Evolutionary conservation across 495 filamentous ascomycete species (phyloP).

Genomic region (Pyrenula aspistea): DNA sequence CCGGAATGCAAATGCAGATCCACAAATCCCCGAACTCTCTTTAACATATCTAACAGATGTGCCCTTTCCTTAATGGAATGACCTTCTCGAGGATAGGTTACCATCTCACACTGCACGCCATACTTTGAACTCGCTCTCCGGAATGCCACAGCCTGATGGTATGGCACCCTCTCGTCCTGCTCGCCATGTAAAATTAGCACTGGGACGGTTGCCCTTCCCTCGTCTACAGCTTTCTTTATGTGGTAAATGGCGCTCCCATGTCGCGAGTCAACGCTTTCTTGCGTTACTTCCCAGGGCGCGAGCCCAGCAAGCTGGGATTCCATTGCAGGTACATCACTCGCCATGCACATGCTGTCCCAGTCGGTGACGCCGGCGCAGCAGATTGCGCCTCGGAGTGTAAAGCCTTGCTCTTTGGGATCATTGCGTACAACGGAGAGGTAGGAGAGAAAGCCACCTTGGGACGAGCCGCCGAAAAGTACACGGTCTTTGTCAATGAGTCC

Average conservation of each 20-base stretch:
- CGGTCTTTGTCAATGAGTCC: constrained; percentile 8
- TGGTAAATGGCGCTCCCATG: neutral
- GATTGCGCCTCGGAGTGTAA: constrained; percentile 6
- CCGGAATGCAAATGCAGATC: constrained; percentile 2
- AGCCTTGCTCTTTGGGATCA: constrained; percentile 1
- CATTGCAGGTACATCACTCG: constrained; percentile 5
- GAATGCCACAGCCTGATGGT: constrained; percentile 3
- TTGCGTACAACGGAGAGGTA: constrained; percentile 2
- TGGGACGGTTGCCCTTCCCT: constrained; percentile 1
- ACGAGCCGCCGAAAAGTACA: constrained; percentile 11
- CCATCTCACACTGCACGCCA: constrained; percentile 3
- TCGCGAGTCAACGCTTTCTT: neutral
- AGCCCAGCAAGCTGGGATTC: constrained; percentile 2
- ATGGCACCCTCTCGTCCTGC: constrained; percentile 5
- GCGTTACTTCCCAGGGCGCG: neutral
- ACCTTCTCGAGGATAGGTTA: constrained; percentile 2
- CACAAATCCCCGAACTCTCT: constrained; percentile 3
- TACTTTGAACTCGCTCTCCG: constrained; percentile 1
- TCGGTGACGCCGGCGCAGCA: constrained; percentile 4
- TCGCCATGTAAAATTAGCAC: constrained; percentile 7
- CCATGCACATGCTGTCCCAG: neutral
- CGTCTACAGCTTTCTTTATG: neutral
- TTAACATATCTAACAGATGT: constrained; percentile 5
- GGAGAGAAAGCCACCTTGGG: constrained; percentile 5
- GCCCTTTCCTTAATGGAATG: constrained; percentile 2